Evolutionary conservation across 2,329 filamentous ascomycete genomes (phyloP).

Genomic region (Decorospora gaudefroyi): DNA sequence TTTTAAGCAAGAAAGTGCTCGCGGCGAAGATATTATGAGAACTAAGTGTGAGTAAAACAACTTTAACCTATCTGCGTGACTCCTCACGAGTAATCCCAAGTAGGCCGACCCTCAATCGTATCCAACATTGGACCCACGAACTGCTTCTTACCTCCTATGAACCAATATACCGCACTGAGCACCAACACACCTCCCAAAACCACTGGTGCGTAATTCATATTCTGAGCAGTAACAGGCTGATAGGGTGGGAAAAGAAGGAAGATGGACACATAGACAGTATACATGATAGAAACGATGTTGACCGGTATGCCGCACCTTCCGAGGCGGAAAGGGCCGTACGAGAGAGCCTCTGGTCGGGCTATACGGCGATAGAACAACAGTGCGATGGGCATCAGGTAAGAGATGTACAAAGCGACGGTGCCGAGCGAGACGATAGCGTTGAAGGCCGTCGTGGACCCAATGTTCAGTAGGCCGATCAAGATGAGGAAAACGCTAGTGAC

Average conservation of each 20-base stretch:
- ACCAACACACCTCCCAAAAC: conserved; percentile 5
- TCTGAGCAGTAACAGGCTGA: conserved; percentile 20
- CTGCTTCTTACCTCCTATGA: not conserved
- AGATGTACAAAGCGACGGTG: conserved; percentile 24
- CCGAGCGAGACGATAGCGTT: conserved; percentile 27
- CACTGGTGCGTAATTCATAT: conserved; percentile 27
- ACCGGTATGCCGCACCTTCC: conserved; percentile 18
- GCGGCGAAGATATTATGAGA: no score
- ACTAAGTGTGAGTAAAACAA: no score
- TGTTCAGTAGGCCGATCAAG: conserved; percentile 25
- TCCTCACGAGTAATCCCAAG: no score
- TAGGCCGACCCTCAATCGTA: not conserved
- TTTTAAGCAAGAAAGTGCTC: no score
- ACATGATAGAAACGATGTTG: conserved; percentile 20
- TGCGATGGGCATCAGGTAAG: conserved; percentile 22
- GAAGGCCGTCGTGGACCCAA: conserved; percentile 24
- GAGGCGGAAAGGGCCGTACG: conserved; percentile 14
- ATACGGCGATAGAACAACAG: conserved; percentile 20
- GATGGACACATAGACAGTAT: conserved; percentile 24
- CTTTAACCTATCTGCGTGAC: no score
- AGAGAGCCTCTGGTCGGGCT: conserved; percentile 6
- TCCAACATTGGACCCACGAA: conserved; percentile 1
- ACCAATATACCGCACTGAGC: not conserved
- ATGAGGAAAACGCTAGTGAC: conserved; percentile 14
- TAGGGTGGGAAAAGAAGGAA: conserved; percentile 29